Conservation (phyloP, 345 rosid genomes). For the Anastatica hierochuntica region DNA sequence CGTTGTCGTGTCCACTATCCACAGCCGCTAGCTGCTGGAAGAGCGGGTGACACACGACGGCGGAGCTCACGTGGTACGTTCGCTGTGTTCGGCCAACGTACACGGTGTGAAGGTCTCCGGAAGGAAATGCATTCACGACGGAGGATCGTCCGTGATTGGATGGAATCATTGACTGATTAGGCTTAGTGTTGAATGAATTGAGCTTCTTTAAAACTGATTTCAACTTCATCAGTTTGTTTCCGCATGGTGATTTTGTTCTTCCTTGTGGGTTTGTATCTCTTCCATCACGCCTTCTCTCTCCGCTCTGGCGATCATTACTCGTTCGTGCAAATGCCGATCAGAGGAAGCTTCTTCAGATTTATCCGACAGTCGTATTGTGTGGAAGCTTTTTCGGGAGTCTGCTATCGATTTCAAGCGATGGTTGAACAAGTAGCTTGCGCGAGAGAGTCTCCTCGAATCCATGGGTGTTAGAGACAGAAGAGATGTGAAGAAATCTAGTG, state of each 20-base stretch:
- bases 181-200: slow-evolving; percentile 62
- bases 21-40: slow-evolving; percentile 36
- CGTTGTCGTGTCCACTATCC: slow-evolving; percentile 23
- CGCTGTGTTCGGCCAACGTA: slow-evolving; percentile 76
- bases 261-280: too few species aligned
- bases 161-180: slow-evolving; percentile 21
- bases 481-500: background rate
- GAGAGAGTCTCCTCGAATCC: too few species aligned
- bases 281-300: too few species aligned
- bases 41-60: slow-evolving; percentile 39
- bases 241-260: too few species aligned
- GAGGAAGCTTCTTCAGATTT: slow-evolving; percentile 19
- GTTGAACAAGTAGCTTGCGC: slow-evolving; percentile 12
- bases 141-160: slow-evolving; percentile 23
- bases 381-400: slow-evolving; percentile 10
- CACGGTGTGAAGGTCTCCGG: slow-evolving; percentile 51
- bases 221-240: slow-evolving; percentile 76
- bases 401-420: slow-evolving; percentile 35
- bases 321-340: slow-evolving; percentile 27
- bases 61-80: slow-evolving; percentile 57
- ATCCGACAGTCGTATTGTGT: slow-evolving; percentile 2
- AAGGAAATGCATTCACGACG: slow-evolving; percentile 30
- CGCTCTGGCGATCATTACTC: too few species aligned
- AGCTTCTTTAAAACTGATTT: slow-evolving; percentile 77
- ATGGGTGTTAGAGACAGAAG: slow-evolving; percentile 21